These are phyloP conservation scores for Suhomyces pyralidae DNA, from an alignment of 805 yeast genomes.

Conservation along the genomic window DNA sequence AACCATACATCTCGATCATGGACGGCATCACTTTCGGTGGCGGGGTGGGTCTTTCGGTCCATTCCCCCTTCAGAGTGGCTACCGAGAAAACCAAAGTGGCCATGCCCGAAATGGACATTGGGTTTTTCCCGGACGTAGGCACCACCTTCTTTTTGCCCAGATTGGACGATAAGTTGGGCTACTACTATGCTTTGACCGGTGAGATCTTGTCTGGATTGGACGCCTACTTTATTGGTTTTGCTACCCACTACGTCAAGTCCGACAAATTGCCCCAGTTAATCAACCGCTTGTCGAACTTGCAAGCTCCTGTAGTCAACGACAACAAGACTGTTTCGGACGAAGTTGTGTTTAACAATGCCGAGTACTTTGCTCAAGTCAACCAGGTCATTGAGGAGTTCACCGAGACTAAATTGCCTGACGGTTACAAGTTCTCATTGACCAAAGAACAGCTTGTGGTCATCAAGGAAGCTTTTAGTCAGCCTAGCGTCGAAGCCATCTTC, in stretches of 20 bases:
- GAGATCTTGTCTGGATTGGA: slow-evolving; percentile 74
- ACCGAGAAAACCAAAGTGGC: slow-evolving; percentile 88
- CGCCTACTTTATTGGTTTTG: slow-evolving; percentile 77
- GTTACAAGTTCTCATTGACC: slow-evolving; percentile 57
- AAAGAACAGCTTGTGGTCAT: slow-evolving; percentile 58
- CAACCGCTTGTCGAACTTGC: slow-evolving; percentile 62
- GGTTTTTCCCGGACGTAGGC: slow-evolving; percentile 95
- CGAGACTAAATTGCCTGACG: slow-evolving; percentile 56
- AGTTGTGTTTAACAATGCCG: slow-evolving; percentile 25
- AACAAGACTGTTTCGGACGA: slow-evolving; percentile 22
- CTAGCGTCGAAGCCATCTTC: slow-evolving; percentile 54
- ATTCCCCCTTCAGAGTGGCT: slow-evolving; percentile 90
- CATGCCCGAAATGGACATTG: slow-evolving; percentile 98
- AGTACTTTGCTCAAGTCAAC: slow-evolving; percentile 58
- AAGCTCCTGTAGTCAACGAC: slow-evolving; percentile 37
- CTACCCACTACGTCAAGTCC: slow-evolving; percentile 84
- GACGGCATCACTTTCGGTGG: slow-evolving; percentile 98
- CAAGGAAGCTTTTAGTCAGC: slow-evolving; percentile 61
- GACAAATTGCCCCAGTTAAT: slow-evolving; percentile 60
- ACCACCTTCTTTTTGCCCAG: slow-evolving; percentile 85
- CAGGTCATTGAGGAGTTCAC: slow-evolving; percentile 76
- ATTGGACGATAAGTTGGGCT: slow-evolving; percentile 78
- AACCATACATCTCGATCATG: slow-evolving; percentile 83
- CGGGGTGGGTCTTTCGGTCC: slow-evolving; percentile 89
- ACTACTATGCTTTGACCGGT: slow-evolving; percentile 84